phyloP scores from a whole-genome alignment of 768 basidiomycete genomes.

The Lactifluus volemus region DNA sequence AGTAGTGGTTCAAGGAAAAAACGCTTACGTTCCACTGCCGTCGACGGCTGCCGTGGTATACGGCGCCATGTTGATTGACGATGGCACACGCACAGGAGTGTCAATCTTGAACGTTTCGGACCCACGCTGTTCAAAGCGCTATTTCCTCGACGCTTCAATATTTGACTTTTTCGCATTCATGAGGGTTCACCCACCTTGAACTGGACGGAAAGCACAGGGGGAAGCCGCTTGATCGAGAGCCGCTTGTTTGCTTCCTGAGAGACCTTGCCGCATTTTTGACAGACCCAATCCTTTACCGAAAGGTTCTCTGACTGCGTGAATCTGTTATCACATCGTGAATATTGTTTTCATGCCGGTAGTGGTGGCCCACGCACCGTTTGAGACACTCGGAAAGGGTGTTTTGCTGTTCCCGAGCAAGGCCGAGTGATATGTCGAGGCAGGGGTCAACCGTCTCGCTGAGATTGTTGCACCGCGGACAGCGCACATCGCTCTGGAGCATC shows the following conservation, averaged over 20 bases:
- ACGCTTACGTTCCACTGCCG: constrained; percentile 25
- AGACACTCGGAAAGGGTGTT: constrained; percentile 71
- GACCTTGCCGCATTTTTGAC: constrained; percentile 69
- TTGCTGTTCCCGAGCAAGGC: constrained; percentile 50
- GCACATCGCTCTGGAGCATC: constrained; percentile 79
- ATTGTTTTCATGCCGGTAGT: background rate
- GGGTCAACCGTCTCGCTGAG: constrained; percentile 77
- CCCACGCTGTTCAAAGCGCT: constrained; percentile 81
- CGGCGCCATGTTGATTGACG: constrained; percentile 79
- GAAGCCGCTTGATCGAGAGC: constrained; percentile 75
- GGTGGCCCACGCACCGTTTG: constrained; percentile 40
- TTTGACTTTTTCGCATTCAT: background rate
- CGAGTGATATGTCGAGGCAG: constrained; percentile 85
- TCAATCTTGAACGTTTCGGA: constrained; percentile 75
- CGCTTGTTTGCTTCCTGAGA: constrained; percentile 79
- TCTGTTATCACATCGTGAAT: constrained; percentile 30
- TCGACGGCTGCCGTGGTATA: constrained; percentile 64
- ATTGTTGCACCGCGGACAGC: constrained; percentile 77
- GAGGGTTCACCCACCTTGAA: constrained; percentile 63
- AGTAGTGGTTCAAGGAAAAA: background rate
- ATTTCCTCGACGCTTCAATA: background rate
- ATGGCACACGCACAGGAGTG: constrained; percentile 71
- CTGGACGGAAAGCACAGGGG: constrained; percentile 87
- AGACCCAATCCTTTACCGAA: constrained; percentile 74
- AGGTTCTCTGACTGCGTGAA: constrained; percentile 84